Evolutionary conservation across 108 stramenopile species (phyloP).

Genomic region (Aureococcus anophagefferens): DNA sequence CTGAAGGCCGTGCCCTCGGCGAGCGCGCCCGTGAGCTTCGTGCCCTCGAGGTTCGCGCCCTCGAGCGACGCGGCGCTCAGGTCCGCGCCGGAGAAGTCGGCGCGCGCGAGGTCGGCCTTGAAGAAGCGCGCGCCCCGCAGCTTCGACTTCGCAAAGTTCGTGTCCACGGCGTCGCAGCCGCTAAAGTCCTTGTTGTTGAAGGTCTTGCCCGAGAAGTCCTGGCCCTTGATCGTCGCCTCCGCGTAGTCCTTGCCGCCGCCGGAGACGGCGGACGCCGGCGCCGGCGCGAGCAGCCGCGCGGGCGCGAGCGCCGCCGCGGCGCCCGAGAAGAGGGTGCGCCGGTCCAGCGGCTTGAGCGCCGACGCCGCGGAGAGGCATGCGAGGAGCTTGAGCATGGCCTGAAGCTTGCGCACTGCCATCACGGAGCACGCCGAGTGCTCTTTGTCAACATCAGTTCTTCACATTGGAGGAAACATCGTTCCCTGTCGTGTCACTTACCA

Average conservation of each 20-base stretch:
- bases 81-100: not conserved
- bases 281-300: no score
- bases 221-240: not conserved
- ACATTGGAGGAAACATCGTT: no score
- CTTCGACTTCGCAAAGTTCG: not conserved
- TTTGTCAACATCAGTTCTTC: no score
- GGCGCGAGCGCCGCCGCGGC: no score
- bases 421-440: no score
- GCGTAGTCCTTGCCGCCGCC: slow-evolving; percentile 1
- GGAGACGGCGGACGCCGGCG: not conserved
- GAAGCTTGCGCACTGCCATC: no score
- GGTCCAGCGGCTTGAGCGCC: no score
- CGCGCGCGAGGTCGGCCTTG: not conserved
- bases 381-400: no score
- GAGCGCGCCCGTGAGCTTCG: not conserved
- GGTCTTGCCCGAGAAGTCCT: not conserved
- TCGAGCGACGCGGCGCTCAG: not conserved
- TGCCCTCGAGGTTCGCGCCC: not conserved
- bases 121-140: not conserved
- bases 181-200: not conserved
- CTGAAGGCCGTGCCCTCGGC: not conserved
- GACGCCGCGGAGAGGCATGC: no score
- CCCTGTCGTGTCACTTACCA: no score
- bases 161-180: not conserved
- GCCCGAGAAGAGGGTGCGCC: no score